Percentiles rank a stretch among this genome's conserved stretches.
Conservation (phyloP, 2,329 filamentous ascomycete genomes). For the Chalara sp. region DNA sequence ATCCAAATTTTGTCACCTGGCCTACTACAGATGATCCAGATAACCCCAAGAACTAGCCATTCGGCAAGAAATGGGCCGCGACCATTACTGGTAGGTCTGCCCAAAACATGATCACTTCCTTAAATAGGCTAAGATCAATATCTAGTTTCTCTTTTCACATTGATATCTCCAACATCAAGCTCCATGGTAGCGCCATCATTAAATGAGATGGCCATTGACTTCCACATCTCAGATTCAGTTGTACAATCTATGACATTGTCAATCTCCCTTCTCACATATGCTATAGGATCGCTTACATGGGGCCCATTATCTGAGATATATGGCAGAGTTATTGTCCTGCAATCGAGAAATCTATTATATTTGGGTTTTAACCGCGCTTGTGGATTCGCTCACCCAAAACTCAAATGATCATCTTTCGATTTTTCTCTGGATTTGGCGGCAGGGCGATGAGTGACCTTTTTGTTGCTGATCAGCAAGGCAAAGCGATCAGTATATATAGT, state of each 20-base stretch:
- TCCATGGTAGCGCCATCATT: conserved; percentile 49
- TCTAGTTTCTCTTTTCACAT: conserved; percentile 39
- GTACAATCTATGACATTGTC: conserved; percentile 40
- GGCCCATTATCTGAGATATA: conserved; percentile 51
- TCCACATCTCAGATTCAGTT: conserved; percentile 40
- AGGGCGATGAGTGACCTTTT: conserved; percentile 39
- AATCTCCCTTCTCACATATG: conserved; percentile 40
- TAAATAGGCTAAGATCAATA: neutral
- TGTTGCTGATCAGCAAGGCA: conserved; percentile 39
- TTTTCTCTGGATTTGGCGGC: conserved; percentile 40
- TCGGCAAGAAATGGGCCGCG: conserved; percentile 37
- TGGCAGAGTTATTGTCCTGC: conserved; percentile 36
- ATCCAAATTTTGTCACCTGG: conserved; percentile 23
- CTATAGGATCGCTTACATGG: conserved; percentile 46
- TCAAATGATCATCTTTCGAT: conserved; percentile 37
- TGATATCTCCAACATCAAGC: conserved; percentile 44
- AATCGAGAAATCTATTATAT: conserved; percentile 42
- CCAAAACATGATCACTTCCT: neutral
- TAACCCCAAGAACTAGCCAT: conserved; percentile 24
- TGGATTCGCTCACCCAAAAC: conserved; percentile 38
- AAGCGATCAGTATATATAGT: conserved; percentile 30
- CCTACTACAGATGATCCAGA: conserved; percentile 13
- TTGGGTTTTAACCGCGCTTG: conserved; percentile 47
- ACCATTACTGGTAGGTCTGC: conserved; percentile 32
- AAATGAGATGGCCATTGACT: conserved; percentile 42